These are phyloP conservation scores for Aspergillus flavus DNA, from an alignment of 2,329 filamentous ascomycete species.

Conservation along the genomic window DNA sequence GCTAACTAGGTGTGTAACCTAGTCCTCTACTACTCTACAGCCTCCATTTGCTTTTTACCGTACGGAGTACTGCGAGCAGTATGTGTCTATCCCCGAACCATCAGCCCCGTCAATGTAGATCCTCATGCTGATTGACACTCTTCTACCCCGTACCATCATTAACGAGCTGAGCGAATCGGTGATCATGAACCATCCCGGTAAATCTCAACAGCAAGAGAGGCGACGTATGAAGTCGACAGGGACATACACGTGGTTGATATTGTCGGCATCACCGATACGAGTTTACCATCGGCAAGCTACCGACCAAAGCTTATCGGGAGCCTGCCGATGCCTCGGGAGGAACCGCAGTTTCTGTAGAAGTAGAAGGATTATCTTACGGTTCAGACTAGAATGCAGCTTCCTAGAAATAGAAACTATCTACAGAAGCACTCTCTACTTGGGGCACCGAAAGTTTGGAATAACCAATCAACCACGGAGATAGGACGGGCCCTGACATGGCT, in stretches of 20 bases:
- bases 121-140: no score
- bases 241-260: not conserved
- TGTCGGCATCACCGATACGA: not conserved
- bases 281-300: not conserved
- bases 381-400: not conserved
- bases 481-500: not conserved
- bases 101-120: not conserved
- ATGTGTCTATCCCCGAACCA: not conserved
- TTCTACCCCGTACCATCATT: no score
- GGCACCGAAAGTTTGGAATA: not conserved
- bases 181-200: no score
- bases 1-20: no score
- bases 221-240: not conserved
- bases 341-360: not conserved
- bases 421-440: not conserved
- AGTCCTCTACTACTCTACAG: no score
- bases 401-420: not conserved
- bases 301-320: not conserved
- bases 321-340: not conserved
- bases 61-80: no score
- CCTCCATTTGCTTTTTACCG: no score
- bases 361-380: not conserved
- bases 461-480: not conserved
- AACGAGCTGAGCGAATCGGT: no score
- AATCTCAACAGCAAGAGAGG: not conserved